These are phyloP conservation scores for Wallemia hederae DNA, from an alignment of 1,284 basidiomycete genomes.

Conservation along the genomic window DNA sequence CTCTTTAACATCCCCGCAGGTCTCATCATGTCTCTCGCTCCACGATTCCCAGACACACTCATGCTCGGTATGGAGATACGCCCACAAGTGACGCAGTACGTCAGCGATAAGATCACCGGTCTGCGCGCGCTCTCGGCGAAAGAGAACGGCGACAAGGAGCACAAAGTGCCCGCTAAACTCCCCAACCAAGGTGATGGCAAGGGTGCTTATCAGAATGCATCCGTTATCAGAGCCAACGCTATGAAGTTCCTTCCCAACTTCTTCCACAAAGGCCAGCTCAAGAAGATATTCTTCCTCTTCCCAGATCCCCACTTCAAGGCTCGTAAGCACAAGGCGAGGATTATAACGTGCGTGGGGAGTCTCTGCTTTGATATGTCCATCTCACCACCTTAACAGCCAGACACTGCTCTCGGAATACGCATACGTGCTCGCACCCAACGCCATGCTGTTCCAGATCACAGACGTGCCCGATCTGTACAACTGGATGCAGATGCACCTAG, in stretches of 20 bases:
- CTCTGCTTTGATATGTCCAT: background rate
- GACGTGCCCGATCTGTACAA: conserved; percentile 72
- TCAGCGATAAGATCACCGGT: conserved; percentile 72
- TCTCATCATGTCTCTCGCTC: conserved; percentile 63
- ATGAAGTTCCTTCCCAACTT: conserved; percentile 99
- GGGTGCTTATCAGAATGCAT: conserved; percentile 55
- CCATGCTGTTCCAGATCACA: conserved; percentile 90
- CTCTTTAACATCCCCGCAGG: too few species aligned
- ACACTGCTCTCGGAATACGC: conserved; percentile 78
- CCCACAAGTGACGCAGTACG: conserved; percentile 85
- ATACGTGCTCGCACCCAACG: conserved; percentile 63
- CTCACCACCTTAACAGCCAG: conserved; percentile 18
- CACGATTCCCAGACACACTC: conserved; percentile 63
- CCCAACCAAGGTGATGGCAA: conserved; percentile 2
- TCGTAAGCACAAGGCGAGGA: conserved; percentile 85
- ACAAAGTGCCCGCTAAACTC: background rate
- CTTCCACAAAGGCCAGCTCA: conserved; percentile 64
- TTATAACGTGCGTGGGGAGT: conserved; percentile 35
- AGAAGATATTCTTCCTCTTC: conserved; percentile 89
- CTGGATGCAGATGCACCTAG: conserved; percentile 82
- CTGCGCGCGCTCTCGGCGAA: conserved; percentile 23
- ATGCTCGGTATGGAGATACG: conserved; percentile 99
- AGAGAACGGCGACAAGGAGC: conserved; percentile 4
- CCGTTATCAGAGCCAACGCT: conserved; percentile 77
- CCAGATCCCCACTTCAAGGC: conserved; percentile 97